Conservation (phyloP, 331 rosid species). For the Arachis monticola region DNA sequence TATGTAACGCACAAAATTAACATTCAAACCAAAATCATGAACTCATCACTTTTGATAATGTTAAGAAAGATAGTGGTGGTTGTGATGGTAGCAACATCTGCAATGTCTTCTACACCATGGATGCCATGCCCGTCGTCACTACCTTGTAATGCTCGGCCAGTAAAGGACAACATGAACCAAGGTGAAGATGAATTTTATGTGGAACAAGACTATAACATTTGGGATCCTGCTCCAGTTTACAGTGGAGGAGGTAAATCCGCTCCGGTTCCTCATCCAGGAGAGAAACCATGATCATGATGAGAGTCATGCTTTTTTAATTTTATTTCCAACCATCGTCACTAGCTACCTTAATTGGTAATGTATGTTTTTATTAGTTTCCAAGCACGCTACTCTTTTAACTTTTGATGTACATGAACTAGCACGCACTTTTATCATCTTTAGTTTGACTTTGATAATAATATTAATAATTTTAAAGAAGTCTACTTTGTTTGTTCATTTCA, state of each 20-base stretch:
- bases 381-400: neutral
- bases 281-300: constrained; percentile 1
- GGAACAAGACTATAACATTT: constrained; percentile 52
- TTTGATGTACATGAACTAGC: neutral
- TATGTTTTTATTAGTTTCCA: neutral
- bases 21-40: constrained; percentile 35
- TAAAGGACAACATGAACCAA: constrained; percentile 13
- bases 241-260: constrained; percentile 47
- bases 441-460: neutral
- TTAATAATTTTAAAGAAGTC: neutral
- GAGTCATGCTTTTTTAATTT: neutral
- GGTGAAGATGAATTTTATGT: constrained; percentile 2
- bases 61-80: constrained; percentile 25
- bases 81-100: constrained; percentile 26
- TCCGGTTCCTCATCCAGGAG: constrained; percentile 60
- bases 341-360: neutral
- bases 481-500: neutral
- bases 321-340: neutral
- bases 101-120: constrained; percentile 10
- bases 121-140: constrained; percentile 13
- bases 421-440: neutral
- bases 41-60: constrained; percentile 6
- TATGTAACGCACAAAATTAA: constrained; percentile 5
- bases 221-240: constrained; percentile 54
- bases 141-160: neutral